Evolutionary conservation across 2,329 filamentous ascomycete species (phyloP), one percentile per base, ranked within the genome.

Genomic region (Fusarium napiforme): DNA sequence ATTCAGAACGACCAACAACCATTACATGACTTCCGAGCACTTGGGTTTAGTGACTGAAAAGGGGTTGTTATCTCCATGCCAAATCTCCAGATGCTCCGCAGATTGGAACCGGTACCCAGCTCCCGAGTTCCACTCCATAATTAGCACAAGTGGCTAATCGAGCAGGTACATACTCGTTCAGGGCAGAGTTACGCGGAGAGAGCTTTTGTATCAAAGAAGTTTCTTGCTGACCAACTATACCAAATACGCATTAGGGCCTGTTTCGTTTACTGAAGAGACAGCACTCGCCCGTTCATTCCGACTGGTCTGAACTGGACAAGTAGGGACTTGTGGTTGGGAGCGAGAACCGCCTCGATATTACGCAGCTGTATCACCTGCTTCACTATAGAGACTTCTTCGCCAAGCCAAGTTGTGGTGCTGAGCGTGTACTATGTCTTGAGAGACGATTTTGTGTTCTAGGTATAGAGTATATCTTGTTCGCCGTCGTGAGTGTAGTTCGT

Each of bases 71-170:
- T 67, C 59, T 64, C 60, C 61, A 77, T 55, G 45, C 56, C 68
- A 71, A 74, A 74, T 65, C 60, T 73, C 71, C 71, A 77, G 67
- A 67, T 75, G 72, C 74, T 76, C 73, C 74, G 74, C 73, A 72
- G 65, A 68, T 70, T 67, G 63, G 68, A 64, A 64, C 68, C 57
- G 56, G 68, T 76, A 65, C 56, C 71, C 71, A 67, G 72, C 56
- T 74, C 57, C 71, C 71, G 64, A 69, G 72, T 73, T 75, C 57
- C 64, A 75, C 68, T 72, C 71, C 64, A 72, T 69, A 72, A 72
- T 74, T 74, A 74, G 69, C 52, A 71, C 56, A 47, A 64, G 58
- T 59, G 72, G 64, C 53, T 74, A 75, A 67, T 63, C 49, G 39
- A 74, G 58, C 60, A 75, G 70, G 64, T 65, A 65, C 34, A 60